Conservation (phyloP, 257 asterid genomes). For the Hygrophila difformis region DNA sequence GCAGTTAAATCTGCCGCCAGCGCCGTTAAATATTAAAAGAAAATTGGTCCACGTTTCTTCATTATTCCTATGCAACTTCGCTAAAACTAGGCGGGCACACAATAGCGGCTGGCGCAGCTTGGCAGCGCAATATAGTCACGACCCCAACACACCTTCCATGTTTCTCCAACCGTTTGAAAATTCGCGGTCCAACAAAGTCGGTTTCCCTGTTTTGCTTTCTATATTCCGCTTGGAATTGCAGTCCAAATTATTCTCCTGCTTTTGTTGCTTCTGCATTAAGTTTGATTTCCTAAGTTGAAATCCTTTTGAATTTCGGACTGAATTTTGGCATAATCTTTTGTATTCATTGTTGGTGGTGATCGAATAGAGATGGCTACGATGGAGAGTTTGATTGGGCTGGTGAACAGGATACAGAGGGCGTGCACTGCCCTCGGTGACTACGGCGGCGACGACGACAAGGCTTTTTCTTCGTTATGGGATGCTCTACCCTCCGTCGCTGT, state of each 20-base stretch:
- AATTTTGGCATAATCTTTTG: too few species aligned
- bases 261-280: slow-evolving; percentile 17
- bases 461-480: slow-evolving; percentile 88
- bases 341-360: too few species aligned
- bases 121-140: too few species aligned
- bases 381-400: slow-evolving; percentile 89
- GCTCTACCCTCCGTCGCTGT: slow-evolving; percentile 94
- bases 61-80: too few species aligned
- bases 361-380: slow-evolving; percentile 49
- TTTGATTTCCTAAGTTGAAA: slow-evolving; percentile 10
- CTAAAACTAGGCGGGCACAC: too few species aligned
- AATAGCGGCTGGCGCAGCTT: too few species aligned
- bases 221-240: slow-evolving; percentile 5
- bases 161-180: slow-evolving; percentile 12
- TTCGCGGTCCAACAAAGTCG: slow-evolving; percentile 18
- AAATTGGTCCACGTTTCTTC: too few species aligned
- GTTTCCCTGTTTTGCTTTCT: slow-evolving; percentile 9
- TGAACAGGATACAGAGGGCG: slow-evolving; percentile 81
- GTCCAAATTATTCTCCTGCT: slow-evolving; percentile 3
- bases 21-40: too few species aligned
- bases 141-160: too few species aligned
- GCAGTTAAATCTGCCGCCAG: too few species aligned
- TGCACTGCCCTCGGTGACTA: slow-evolving; percentile 89
- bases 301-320: neutral
- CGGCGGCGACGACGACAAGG: slow-evolving; percentile 61